Evolutionary conservation across 352 stramenopile species (phyloP).

Genomic region (Globisporangium ultimum): DNA sequence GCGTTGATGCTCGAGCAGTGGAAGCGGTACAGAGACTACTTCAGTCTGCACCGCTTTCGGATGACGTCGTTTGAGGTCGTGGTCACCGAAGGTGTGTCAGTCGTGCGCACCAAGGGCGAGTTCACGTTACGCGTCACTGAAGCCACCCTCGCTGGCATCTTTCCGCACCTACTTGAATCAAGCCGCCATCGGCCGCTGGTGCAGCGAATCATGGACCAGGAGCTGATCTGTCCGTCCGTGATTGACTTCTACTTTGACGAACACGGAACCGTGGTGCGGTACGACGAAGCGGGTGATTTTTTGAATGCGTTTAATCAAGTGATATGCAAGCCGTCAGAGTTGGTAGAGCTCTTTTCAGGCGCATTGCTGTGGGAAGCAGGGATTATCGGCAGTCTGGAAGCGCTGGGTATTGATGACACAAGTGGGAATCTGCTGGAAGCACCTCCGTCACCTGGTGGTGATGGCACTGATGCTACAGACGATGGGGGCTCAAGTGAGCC

Average conservation of each 20-base stretch:
- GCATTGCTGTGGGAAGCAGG: conserved; percentile 8
- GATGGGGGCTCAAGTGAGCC: background rate
- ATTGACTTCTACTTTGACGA: conserved; percentile 26
- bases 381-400: conserved; percentile 1
- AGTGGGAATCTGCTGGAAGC: conserved; percentile 1
- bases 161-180: background rate
- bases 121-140: conserved; percentile 4
- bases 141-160: conserved; percentile 8
- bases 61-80: conserved; percentile 8
- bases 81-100: conserved; percentile 2
- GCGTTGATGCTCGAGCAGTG: conserved; percentile 15
- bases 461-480: background rate
- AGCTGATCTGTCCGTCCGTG: conserved; percentile 13
- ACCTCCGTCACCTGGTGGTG: background rate
- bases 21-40: conserved; percentile 8
- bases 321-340: background rate
- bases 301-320: conserved; percentile 5
- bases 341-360: conserved; percentile 4
- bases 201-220: conserved; percentile 15
- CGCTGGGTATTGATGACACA: conserved; percentile 4
- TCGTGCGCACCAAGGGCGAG: conserved; percentile 11
- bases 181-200: conserved; percentile 4
- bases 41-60: conserved; percentile 5
- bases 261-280: conserved; percentile 16
- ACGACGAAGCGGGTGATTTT: conserved; percentile 21